Base-by-base conservation (phyloP, 345 rosid species). In the Anastatica hierochuntica region DNA sequence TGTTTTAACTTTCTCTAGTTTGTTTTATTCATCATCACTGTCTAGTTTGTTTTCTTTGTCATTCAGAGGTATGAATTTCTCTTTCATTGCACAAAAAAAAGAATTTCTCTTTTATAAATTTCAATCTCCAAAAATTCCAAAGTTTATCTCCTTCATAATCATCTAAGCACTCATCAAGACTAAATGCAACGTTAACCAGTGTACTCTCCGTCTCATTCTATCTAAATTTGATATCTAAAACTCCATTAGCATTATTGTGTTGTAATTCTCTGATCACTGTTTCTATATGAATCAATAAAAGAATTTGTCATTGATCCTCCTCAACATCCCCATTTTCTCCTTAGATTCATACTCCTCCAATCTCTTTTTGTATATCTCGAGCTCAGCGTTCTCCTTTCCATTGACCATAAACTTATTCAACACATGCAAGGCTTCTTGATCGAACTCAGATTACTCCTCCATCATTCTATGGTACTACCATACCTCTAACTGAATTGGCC, bases 401-500 rank as follows among this genome's bases (percentile, higher is more conserved):
- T 85, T 88, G 39, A 81, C 70, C 76, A 88, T 74, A 24, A 80
- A 77, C 27, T 94, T 97, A 62, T 88, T 94, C 63, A 94, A 59
- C 18, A 85, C 58, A 78, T 83, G 95, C 79, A 88, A 62, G 7
- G 97, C 99, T 77, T 94, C 97, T 67, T 94, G 99, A 52, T 94
- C 99, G 10, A 85, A 94, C 61, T 88, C 97, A 0, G 94, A 69
- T 48, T 88, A 95, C 58, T 94, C 99, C 42, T 94, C 99, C 99
- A 94, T 94, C 97, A 94, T 88, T 56, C 99, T 74, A 70, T 94
- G 95, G 21, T 94, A 94, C 70, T 94, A 97, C 69, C 85, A 66
- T 11, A 95, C 99, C 59, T 94, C 99, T 97, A 94, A 88, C 81
- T 88, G 97, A 95, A 88, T 82, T 9, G 95, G 94, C 0, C 97